Conservation (phyloP, 495 filamentous ascomycete species). For the Hypoxylon lienhwacheense region DNA sequence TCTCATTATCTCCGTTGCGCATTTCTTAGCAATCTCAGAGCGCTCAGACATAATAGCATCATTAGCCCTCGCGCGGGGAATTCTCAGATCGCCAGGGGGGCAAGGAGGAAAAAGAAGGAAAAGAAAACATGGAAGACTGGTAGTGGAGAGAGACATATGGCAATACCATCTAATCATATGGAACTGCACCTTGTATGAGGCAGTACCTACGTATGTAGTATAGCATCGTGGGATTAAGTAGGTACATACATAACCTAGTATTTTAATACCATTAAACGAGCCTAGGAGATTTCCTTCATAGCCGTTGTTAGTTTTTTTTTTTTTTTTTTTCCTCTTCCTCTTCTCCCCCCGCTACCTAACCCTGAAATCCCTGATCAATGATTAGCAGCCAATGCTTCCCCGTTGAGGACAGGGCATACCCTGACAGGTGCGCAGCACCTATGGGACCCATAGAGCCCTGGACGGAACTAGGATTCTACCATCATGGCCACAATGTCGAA, state of each 20-base stretch:
- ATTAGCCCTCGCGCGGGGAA: constrained; percentile 30
- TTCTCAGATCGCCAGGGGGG: constrained; percentile 34
- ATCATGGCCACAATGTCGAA: constrained; percentile 33
- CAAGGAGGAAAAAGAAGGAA: constrained; percentile 4
- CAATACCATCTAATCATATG: constrained; percentile 2
- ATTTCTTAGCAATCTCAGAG: constrained; percentile 36
- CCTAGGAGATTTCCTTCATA: constrained; percentile 28
- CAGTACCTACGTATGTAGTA: constrained; percentile 12
- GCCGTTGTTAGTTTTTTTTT: constrained; percentile 14
- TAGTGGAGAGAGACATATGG: not conserved
- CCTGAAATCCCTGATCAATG: constrained; percentile 39
- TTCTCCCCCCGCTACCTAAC: constrained; percentile 22
- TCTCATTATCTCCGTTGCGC: constrained; percentile 40
- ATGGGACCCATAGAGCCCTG: constrained; percentile 37
- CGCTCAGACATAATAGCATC: constrained; percentile 36
- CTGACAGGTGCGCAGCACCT: constrained; percentile 35
- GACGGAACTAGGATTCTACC: constrained; percentile 30
- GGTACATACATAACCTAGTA: too few species aligned
- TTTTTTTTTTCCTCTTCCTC: constrained; percentile 4
- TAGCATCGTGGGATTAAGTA: constrained; percentile 28
- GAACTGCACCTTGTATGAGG: too few species aligned
- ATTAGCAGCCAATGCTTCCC: constrained; percentile 43
- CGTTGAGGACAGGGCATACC: constrained; percentile 37
- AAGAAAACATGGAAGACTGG: not conserved
- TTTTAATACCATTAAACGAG: constrained; percentile 14